Base-by-base conservation (phyloP, 148 eudicot genomes). In the Rhododendron williamsianum region DNA sequence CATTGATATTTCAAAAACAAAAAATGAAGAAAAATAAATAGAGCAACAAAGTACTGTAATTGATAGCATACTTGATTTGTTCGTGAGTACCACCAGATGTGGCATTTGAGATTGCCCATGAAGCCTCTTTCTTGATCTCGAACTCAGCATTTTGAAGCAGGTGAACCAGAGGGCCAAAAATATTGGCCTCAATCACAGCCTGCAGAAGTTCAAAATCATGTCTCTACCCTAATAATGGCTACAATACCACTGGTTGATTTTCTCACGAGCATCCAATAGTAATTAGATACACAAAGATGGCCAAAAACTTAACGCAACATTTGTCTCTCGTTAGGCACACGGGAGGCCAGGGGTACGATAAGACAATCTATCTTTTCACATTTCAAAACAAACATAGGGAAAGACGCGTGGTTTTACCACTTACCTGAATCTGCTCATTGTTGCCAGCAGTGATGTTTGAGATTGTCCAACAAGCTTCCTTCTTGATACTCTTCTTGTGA, bases 401-500 rank as follows among this genome's bases (percentile, higher is more conserved):
- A 43, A 69, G 16, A 27, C 60, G 58, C 13, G 19, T 83, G 4
- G 13, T 45, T 83, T 72, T 46, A 25, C 36, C n/a, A 36, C 13
- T 33, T 84, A 91, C 93, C 90, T 91, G 91, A 85, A 91, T 91
- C 35, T 91, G 93, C 27, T 87, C 91, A 78, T 85, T 90, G 86
- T 89, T 91, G 46, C 93, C 92, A 38, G 93, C 93, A 15, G 93
- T 91, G 76, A 91, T 91, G 83, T 90, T 91, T 83, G 93, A 91
- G 84, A 91, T 86, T 49, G 92, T 91, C 93, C 93, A 90, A 87
- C 93, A 91, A 83, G 93, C 92, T 90, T 91, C 93, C 89, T 91
- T 91, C 89, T 90, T 91, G 19, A 91, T 91, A 63, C 91, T 91
- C 83, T 90, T 91, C 89, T 91, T 89, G 63, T 84, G 81, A 84